Base-by-base conservation (phyloP, 495 filamentous ascomycete genomes). In the Chaetomium tenue region DNA sequence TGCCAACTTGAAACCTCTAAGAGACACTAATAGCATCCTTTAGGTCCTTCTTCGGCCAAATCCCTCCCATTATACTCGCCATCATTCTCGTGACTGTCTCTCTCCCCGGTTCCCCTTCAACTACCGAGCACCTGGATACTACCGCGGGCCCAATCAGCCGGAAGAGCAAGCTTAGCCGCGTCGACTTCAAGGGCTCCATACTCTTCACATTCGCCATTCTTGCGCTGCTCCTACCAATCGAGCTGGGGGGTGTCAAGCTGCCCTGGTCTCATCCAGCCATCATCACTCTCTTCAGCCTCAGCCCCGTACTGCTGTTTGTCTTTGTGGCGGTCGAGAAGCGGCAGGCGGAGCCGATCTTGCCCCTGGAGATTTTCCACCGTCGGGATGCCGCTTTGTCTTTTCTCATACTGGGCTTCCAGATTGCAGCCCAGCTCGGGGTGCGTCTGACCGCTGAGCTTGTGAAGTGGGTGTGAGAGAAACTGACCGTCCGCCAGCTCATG, bases 291-390 rank as follows among this genome's bases (percentile, higher is more conserved):
- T 70, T 82, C 13, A 68, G 40, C 7, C 33, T 67, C 6, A 75
- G 73, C 26, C 58, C 74, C 1, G 5, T 78, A 0, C 66, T 83
- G 0, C 60, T 87, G 3, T 65, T 66, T n/a, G 22, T 76, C 0
- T 76, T 81, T n/a, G 82, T 88, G 40, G 58, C 81, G 1, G 73
- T 83, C 0, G 87, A 89, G 66, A 77, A 74, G 28, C 79, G 78
- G 13, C 76, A 81, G 47, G 81, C 73, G 28, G 83, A 89, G 58
- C 88, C 88, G 0, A 86, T 89, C 20, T 81, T 90, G 64, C 83
- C 85, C 0, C 72, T 90, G 0, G 75, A 79, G 28, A 80, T 90
- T 18, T 76, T 90, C 12, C 75, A 72, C 40, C 74, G 82, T 18
- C 74, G 78, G 39, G 87, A 88, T 50, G 81, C 86, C 1, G 71